Conservation (phyloP, 768 basidiomycete species). For the Agrocybe chaxingu region DNA sequence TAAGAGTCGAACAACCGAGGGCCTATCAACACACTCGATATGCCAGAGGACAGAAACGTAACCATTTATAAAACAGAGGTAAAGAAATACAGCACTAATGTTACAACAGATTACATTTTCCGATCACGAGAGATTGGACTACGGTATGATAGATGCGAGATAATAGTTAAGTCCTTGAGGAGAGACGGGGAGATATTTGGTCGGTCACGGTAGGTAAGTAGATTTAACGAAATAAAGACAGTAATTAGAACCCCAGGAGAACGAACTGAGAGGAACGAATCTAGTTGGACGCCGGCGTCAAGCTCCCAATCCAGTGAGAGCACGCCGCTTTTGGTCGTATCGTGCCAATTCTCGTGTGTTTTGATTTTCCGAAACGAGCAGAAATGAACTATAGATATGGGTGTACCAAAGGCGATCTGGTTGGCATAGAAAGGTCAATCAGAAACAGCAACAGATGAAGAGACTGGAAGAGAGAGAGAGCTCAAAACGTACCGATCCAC, state of each 20-base stretch:
- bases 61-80: background rate
- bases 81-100: constrained; percentile 3
- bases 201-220: too few relatives aligned
- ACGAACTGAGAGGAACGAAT: background rate
- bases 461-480: constrained; percentile 1
- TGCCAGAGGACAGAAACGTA: too few relatives aligned
- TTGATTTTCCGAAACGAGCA: too few relatives aligned
- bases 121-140: too few relatives aligned
- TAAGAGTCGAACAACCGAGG: too few relatives aligned
- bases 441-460: background rate
- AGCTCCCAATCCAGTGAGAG: too few relatives aligned
- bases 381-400: constrained; percentile 10
- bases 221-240: too few relatives aligned
- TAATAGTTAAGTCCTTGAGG: background rate
- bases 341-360: too few relatives aligned
- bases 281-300: too few relatives aligned
- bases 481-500: constrained; percentile 38
- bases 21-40: too few relatives aligned
- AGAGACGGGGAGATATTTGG: background rate
- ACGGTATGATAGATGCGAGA: too few relatives aligned
- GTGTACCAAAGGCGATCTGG: constrained; percentile 12
- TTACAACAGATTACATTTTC: constrained; percentile 16
- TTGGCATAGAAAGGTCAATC: background rate
- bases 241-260: background rate
- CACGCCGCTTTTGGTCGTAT: too few relatives aligned